Evolutionary conservation across 495 filamentous ascomycete genomes (phyloP).

Genomic region (Barbatosphaeria neglecta): DNA sequence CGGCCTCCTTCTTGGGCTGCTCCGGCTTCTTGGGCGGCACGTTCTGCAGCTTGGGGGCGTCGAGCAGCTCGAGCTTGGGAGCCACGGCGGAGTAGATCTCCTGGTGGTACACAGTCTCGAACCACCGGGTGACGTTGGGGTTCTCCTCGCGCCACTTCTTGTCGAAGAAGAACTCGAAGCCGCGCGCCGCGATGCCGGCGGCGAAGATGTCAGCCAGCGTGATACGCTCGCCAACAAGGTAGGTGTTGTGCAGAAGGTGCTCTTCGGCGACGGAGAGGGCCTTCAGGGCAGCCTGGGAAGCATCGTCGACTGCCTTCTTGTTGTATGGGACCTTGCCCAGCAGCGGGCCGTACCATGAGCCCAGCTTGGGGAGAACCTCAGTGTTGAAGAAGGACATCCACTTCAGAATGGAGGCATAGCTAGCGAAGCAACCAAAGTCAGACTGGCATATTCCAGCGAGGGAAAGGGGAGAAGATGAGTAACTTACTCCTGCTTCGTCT

Average conservation of each 20-base stretch:
- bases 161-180: slow-evolving; percentile 81
- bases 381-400: slow-evolving; percentile 91
- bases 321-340: slow-evolving; percentile 77
- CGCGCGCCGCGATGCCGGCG: slow-evolving; percentile 63
- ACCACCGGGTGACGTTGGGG: slow-evolving; percentile 89
- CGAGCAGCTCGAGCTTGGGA: slow-evolving; percentile 61
- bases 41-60: slow-evolving; percentile 74
- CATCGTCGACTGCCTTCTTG: slow-evolving; percentile 90
- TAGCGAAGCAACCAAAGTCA: slow-evolving; percentile 20
- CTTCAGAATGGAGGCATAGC: slow-evolving; percentile 87
- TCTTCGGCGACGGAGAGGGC: slow-evolving; percentile 62
- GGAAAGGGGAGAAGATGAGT: background rate
- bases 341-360: slow-evolving; percentile 81
- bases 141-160: slow-evolving; percentile 69
- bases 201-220: slow-evolving; percentile 90
- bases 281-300: slow-evolving; percentile 52
- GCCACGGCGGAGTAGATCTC: slow-evolving; percentile 73
- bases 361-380: slow-evolving; percentile 67
- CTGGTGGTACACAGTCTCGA: slow-evolving; percentile 84
- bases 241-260: slow-evolving; percentile 87
- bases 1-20: slow-evolving; percentile 47
- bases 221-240: slow-evolving; percentile 93
- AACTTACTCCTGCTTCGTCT: slow-evolving; percentile 95
- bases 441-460: background rate
- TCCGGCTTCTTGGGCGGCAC: slow-evolving; percentile 76